Conservation (phyloP, 2,329 filamentous ascomycete genomes). For the Stagonosporopsis rhizophila region DNA sequence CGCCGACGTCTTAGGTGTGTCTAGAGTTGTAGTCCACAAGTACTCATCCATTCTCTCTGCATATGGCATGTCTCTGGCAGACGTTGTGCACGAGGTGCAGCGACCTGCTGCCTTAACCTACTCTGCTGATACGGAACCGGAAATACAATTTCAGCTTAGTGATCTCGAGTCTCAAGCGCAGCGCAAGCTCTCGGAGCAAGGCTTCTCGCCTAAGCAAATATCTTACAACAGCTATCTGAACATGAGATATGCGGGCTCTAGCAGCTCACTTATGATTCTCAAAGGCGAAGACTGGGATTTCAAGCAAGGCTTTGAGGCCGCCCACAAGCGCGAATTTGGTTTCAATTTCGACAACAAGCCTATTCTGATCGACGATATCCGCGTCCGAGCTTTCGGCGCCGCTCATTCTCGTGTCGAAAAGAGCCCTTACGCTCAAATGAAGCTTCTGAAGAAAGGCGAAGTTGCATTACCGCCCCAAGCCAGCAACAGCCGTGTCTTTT, state of each 20-base stretch:
- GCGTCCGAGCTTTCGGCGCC: slow-evolving; percentile 6
- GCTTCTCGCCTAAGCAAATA: slow-evolving; percentile 4
- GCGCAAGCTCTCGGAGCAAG: slow-evolving; percentile 2
- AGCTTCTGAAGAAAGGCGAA: slow-evolving; percentile 54
- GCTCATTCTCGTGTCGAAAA: neutral
- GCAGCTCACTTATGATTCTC: slow-evolving; percentile 4
- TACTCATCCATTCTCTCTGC: too few species aligned
- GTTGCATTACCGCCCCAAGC: too few species aligned
- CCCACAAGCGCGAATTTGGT: slow-evolving; percentile 8
- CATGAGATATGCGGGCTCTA: slow-evolving; percentile 8
- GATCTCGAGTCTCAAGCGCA: slow-evolving; percentile 4
- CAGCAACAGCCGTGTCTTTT: too few species aligned
- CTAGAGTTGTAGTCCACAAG: slow-evolving; percentile 62
- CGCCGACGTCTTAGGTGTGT: slow-evolving; percentile 78
- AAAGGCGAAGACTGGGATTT: neutral
- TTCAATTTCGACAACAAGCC: slow-evolving; percentile 2
- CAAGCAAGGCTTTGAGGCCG: slow-evolving; percentile 1
- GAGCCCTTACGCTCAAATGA: slow-evolving; percentile 69
- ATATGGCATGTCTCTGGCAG: too few species aligned
- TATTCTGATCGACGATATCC: slow-evolving; percentile 7
- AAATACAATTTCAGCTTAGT: too few species aligned
- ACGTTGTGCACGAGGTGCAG: too few species aligned
- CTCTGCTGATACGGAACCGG: too few species aligned
- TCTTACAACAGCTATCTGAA: slow-evolving; percentile 8
- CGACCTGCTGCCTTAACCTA: too few species aligned